Base-by-base conservation (phyloP, 2,329 filamentous ascomycete species). In the Zymoseptoria crescenta region DNA sequence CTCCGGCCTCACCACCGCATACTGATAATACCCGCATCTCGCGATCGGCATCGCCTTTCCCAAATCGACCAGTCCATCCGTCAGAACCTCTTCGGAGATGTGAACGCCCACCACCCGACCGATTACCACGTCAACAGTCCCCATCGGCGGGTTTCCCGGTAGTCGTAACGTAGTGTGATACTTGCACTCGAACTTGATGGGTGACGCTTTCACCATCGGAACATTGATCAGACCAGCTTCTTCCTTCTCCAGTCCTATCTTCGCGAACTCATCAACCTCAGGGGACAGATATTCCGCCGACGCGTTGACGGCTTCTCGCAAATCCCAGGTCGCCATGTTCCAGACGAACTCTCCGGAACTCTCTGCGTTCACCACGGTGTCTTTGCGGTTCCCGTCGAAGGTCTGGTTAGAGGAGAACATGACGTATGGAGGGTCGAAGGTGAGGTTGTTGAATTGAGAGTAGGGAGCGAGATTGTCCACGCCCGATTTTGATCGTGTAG, bases 351-450 rank as follows among this genome's bases (percentile, higher is more conserved):
- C 72, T 4, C 82, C 81, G 0, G 81, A 83, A 5, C 74, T 64
- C 68, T 85, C 81, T 62, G 74, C 79, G 68, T 86, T 86, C 65
- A 74, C 69, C 30, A 82, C 81, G 0, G 79, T 83, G 70, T 86
- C 82, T 68, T 86, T 86, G 59, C 79, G 78, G 0, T 65, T 55
- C 2, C 67, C 68, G 8, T 70, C 62, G 0, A 76, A 71, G 0
- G 79, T 82, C 68, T 84, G 80, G 70, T 86, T 85, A 2, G 80
- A 77, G 35, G 74, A 75, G 76, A 86, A 86, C 79, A 86, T 83
- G 28, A 86, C 79, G 66, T 83, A 84, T 0, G 83, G 83, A 0
- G 83, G 83, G 67, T 84, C 81, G 71, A 84, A 86, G 30, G 81
- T 84, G 0, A 86, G 76, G 63, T 85, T 85, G 70, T 81, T 84